Evolutionary conservation across 1,139 yeast genomes (phyloP), one percentile per base, ranked within the genome.

Genomic region (Blastobotrys ciferrii): DNA sequence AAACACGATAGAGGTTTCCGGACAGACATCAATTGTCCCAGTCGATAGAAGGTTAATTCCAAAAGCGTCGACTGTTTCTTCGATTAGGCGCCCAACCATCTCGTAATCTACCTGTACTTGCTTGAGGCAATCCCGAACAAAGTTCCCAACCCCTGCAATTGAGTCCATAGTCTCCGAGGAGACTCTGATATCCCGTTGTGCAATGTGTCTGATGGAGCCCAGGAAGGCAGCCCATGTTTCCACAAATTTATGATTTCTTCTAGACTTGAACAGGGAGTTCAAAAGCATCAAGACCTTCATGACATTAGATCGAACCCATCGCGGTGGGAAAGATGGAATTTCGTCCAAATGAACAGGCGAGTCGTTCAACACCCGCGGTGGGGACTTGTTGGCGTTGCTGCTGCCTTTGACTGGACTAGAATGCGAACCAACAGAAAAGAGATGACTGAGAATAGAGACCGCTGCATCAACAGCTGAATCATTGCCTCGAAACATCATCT

Each of bases 161-260:
- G 53, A 49, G n/a, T 48, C 52, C 53, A 57, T 45, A 0, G 62
- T 55, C 11, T 58, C 61, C 4, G 41, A 33, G 3, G 61, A 54
- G 9, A 54, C 47, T 15, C 58, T 52, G 17, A 59, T 57, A 23
- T 59, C 62, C 25, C 62, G 45, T 39, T 54, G 57, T 36, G 49
- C 43, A 2, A 52, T 43, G 1, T 43, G 19, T 20, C 48, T 50
- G 15, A 56, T 45, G 2, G 53, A 45, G 11, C 35, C 40, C 23
- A 57, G 42, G 31, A 49, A 47, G 13, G 42, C 45, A 3, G 30
- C 37, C 54, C 54, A 52, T 3, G 47, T 25, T n/a, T 53, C 48
- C 17, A 33, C 23, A 5, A 32, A 41, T 4, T 20, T 32, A 6
- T 18, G 15, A 11, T 23, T 17, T 4, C 15, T n/a, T 17, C 19